These are phyloP conservation scores for Metarhizium robertsii DNA, from an alignment of 2,329 filamentous ascomycete species.

Conservation along the genomic window DNA sequence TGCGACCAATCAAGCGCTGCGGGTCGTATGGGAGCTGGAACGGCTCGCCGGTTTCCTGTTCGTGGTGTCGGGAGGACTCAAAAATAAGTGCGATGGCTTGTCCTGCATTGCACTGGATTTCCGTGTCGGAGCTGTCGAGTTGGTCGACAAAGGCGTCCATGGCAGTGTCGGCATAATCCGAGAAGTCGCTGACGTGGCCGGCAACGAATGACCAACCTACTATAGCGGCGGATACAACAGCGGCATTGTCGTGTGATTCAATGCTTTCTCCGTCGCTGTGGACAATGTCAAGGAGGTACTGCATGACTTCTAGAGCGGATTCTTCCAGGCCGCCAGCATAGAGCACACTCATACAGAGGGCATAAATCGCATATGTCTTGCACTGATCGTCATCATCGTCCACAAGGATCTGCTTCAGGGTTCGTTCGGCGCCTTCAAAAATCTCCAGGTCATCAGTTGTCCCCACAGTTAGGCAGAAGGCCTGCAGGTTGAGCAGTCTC, in stretches of 20 bases:
- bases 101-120: slow-evolving; percentile 69
- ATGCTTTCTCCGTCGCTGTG: slow-evolving; percentile 69
- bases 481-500: slow-evolving; percentile 60
- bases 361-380: slow-evolving; percentile 62
- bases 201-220: slow-evolving; percentile 74
- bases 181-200: slow-evolving; percentile 66
- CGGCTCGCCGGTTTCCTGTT: slow-evolving; percentile 38
- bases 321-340: slow-evolving; percentile 66
- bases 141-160: slow-evolving; percentile 80
- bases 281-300: slow-evolving; percentile 67
- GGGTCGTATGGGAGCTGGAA: slow-evolving; percentile 43
- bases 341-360: slow-evolving; percentile 61
- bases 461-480: slow-evolving; percentile 60
- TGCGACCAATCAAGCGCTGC: slow-evolving; percentile 35
- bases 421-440: slow-evolving; percentile 18
- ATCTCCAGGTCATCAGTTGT: slow-evolving; percentile 49
- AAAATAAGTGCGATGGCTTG: slow-evolving; percentile 76
- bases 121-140: slow-evolving; percentile 62
- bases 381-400: slow-evolving; percentile 55
- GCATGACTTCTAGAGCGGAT: slow-evolving; percentile 62
- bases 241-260: slow-evolving; percentile 59
- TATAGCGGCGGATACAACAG: slow-evolving; percentile 64
- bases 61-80: slow-evolving; percentile 52
- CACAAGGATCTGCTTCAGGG: slow-evolving; percentile 25
- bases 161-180: slow-evolving; percentile 59